These are phyloP conservation scores for Gentiana dahurica DNA, from an alignment of 257 asterid genomes.

Conservation along the genomic window DNA sequence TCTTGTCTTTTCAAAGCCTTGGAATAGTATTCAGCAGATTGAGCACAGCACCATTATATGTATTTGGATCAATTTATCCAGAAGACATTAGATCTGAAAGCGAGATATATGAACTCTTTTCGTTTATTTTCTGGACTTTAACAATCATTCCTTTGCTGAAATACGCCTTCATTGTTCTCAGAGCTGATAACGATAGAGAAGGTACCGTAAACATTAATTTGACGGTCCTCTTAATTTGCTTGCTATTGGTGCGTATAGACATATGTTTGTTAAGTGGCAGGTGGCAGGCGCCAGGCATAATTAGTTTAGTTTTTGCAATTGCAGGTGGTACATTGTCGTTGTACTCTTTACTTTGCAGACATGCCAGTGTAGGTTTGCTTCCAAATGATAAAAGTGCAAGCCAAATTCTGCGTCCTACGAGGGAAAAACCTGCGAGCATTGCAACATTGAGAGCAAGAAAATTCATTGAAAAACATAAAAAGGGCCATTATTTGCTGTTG, in stretches of 20 bases:
- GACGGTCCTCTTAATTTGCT: too few species aligned
- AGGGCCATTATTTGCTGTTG: constrained; percentile 56
- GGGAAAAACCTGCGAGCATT: constrained; percentile 29
- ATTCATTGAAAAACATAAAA: constrained; percentile 54
- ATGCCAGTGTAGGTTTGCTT: constrained; percentile 72
- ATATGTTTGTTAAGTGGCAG: too few species aligned
- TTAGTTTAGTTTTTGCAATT: constrained; percentile 1
- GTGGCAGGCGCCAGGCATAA: too few species aligned
- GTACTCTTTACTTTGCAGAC: constrained; percentile 76
- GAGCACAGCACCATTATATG: constrained; percentile 86
- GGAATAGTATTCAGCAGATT: constrained; percentile 88
- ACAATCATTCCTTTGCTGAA: constrained; percentile 75
- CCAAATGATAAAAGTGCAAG: constrained; percentile 47
- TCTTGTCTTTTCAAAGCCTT: constrained; percentile 84
- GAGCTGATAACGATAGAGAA: constrained; percentile 86
- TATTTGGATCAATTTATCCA: constrained; percentile 56
- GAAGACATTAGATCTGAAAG: constrained; percentile 36
- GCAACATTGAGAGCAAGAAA: constrained; percentile 58
- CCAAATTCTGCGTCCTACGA: constrained; percentile 37
- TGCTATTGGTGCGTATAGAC: too few species aligned
- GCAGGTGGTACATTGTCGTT: constrained; percentile 94
- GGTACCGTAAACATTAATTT: constrained; percentile 28
- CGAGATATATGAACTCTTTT: constrained; percentile 68
- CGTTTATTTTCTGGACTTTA: constrained; percentile 81
- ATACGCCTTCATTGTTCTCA: constrained; percentile 58